phyloP scores from a whole-genome alignment of 805 yeast genomes.

The Ogataea methylovora region DNA sequence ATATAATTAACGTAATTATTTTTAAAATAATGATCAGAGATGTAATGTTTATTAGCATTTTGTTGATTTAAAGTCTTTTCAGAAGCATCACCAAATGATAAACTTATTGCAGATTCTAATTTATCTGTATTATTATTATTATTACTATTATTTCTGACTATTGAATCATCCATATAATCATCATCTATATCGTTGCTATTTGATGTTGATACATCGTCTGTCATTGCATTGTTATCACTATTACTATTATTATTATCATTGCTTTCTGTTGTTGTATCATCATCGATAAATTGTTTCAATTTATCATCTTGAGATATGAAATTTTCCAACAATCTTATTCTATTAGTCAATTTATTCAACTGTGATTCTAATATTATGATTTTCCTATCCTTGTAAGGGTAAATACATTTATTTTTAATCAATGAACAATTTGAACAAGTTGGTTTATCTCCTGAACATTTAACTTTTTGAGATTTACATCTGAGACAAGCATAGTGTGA shows the following conservation, averaged over 20 bases:
- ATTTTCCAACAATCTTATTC: slow-evolving; percentile 17
- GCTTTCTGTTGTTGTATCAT: slow-evolving; percentile 2
- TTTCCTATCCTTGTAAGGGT: slow-evolving; percentile 22
- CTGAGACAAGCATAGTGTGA: slow-evolving; percentile 38
- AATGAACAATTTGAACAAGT: slow-evolving; percentile 19
- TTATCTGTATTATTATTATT: slow-evolving; percentile 1
- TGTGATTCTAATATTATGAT: slow-evolving; percentile 22
- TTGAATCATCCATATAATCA: background rate
- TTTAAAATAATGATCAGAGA: slow-evolving; percentile 11
- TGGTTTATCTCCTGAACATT: slow-evolving; percentile 37
- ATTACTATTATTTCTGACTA: background rate
- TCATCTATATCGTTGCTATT: background rate
- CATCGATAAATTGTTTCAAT: background rate
- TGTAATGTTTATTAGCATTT: slow-evolving; percentile 5
- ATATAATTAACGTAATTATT: slow-evolving; percentile 4
- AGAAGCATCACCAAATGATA: slow-evolving; percentile 20
- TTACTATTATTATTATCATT: background rate
- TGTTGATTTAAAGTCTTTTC: slow-evolving; percentile 2
- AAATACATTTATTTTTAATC: slow-evolving; percentile 15
- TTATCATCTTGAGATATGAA: slow-evolving; percentile 4
- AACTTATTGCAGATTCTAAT: slow-evolving; percentile 17
- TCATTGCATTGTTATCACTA: background rate
- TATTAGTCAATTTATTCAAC: slow-evolving; percentile 14
- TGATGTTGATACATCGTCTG: background rate
- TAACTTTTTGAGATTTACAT: slow-evolving; percentile 42